These are phyloP conservation scores for Pisolithus thermaeus DNA, from an alignment of 1,284 basidiomycete genomes.

Conservation along the genomic window DNA sequence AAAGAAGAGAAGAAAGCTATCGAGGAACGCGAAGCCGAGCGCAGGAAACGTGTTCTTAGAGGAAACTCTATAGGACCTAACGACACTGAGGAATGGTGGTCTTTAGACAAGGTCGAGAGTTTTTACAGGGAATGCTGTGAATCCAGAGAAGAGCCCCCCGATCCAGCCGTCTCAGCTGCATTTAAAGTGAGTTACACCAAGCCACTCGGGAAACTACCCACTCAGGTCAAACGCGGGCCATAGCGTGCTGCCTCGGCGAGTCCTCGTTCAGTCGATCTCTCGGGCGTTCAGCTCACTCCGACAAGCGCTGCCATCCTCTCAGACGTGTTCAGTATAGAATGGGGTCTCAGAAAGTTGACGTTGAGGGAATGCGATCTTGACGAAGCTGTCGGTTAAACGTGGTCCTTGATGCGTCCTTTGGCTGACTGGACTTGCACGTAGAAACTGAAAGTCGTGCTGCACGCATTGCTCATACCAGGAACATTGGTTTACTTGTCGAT, in stretches of 20 bases:
- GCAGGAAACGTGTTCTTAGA: slow-evolving; percentile 55
- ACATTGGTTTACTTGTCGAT: slow-evolving; percentile 82
- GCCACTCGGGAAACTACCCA: not conserved
- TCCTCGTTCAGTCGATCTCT: slow-evolving; percentile 72
- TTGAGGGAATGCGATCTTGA: slow-evolving; percentile 79
- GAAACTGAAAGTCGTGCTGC: slow-evolving; percentile 86
- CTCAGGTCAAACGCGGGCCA: slow-evolving; percentile 8
- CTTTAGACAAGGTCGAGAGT: slow-evolving; percentile 70
- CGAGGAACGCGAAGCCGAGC: slow-evolving; percentile 62
- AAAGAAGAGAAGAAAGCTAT: slow-evolving; percentile 69
- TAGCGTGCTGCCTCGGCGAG: slow-evolving; percentile 48
- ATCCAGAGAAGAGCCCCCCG: slow-evolving; percentile 68
- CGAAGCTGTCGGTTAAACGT: slow-evolving; percentile 51
- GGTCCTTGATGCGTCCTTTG: not conserved
- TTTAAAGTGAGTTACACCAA: slow-evolving; percentile 53
- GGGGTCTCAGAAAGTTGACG: slow-evolving; percentile 79
- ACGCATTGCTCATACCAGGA: slow-evolving; percentile 82
- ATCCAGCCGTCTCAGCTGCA: slow-evolving; percentile 59
- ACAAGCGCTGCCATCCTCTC: slow-evolving; percentile 75
- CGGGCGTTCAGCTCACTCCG: slow-evolving; percentile 67
- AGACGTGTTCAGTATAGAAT: slow-evolving; percentile 86
- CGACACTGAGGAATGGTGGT: slow-evolving; percentile 65
- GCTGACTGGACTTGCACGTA: slow-evolving; percentile 27
- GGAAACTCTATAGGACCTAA: slow-evolving; percentile 38
- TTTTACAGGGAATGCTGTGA: slow-evolving; percentile 80